These are phyloP conservation scores for Chalciporus chontae DNA, from an alignment of 768 basidiomycete species.

Conservation along the genomic window DNA sequence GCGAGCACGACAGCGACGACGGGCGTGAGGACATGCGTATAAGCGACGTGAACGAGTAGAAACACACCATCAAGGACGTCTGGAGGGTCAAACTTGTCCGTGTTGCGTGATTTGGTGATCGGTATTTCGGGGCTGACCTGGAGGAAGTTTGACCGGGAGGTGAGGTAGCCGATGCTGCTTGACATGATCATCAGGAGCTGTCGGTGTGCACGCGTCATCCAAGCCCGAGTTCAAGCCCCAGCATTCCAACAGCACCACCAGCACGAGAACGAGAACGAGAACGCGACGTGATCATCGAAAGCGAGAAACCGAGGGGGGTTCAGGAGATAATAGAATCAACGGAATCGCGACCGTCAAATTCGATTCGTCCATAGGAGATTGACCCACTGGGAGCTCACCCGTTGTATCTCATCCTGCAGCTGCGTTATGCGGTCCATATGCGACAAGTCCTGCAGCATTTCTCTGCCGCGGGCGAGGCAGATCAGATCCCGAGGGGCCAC, in stretches of 20 bases:
- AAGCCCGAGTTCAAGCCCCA: neutral
- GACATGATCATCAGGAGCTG: slow-evolving; percentile 90
- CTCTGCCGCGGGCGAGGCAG: slow-evolving; percentile 41
- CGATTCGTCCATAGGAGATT: slow-evolving; percentile 7
- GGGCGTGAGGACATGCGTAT: neutral
- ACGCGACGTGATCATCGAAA: neutral
- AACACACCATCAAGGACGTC: slow-evolving; percentile 73
- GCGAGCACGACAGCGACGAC: no score
- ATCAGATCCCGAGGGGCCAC: neutral
- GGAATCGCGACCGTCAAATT: neutral
- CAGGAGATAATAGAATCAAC: neutral
- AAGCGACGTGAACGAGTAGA: neutral
- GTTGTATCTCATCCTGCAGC: slow-evolving; percentile 91
- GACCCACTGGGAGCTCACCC: slow-evolving; percentile 40
- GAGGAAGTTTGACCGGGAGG: slow-evolving; percentile 67
- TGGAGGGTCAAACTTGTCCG: slow-evolving; percentile 67
- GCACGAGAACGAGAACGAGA: neutral
- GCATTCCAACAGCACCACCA: neutral
- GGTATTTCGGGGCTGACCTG: slow-evolving; percentile 79
- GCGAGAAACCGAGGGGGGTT: no score
- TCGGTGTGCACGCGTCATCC: neutral
- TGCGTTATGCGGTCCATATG: slow-evolving; percentile 97
- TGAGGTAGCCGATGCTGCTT: slow-evolving; percentile 75
- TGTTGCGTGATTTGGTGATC: slow-evolving; percentile 74
- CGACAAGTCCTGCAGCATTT: slow-evolving; percentile 88